Conservation (phyloP, 768 basidiomycete genomes). For the Coprinellus aureogranulatus region DNA sequence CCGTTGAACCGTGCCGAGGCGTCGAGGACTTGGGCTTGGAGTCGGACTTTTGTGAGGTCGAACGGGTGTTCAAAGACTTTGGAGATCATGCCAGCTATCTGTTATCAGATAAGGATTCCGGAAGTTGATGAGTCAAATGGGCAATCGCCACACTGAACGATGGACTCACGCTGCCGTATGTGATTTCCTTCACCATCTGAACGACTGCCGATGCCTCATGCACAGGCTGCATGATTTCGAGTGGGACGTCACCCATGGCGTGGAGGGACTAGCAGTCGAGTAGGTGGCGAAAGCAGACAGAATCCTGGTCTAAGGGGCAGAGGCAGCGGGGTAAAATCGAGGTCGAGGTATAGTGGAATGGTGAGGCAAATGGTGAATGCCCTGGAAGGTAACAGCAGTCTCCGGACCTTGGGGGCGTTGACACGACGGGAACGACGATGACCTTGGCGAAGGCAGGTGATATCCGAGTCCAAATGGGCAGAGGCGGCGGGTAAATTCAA, state of each 20-base stretch:
- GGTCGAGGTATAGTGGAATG: too few species aligned
- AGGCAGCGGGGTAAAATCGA: too few species aligned
- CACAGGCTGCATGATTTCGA: background rate
- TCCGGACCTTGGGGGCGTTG: too few species aligned
- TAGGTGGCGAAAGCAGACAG: background rate
- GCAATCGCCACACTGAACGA: background rate
- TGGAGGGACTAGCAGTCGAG: background rate
- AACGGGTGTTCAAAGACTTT: constrained; percentile 92
- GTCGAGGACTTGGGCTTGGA: constrained; percentile 86
- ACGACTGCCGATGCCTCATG: constrained; percentile 6
- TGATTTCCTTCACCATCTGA: constrained; percentile 14
- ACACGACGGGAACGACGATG: too few species aligned
- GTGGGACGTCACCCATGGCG: background rate
- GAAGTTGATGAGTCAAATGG: background rate
- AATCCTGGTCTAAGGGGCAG: too few species aligned
- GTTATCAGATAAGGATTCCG: background rate
- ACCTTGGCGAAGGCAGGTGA: too few species aligned
- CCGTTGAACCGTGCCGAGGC: constrained; percentile 61
- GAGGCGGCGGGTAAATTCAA: too few species aligned
- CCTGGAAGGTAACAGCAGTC: too few species aligned
- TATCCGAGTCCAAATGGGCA: too few species aligned
- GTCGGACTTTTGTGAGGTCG: constrained; percentile 87
- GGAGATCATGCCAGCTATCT: constrained; percentile 81
- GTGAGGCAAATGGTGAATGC: too few species aligned
- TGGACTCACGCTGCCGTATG: constrained; percentile 14